A percentile compares a stretch with the other conserved stretches of the same genome.
Evolutionary conservation across 257 asterid genomes (phyloP).

Genomic region (Fraxinus americana): DNA sequence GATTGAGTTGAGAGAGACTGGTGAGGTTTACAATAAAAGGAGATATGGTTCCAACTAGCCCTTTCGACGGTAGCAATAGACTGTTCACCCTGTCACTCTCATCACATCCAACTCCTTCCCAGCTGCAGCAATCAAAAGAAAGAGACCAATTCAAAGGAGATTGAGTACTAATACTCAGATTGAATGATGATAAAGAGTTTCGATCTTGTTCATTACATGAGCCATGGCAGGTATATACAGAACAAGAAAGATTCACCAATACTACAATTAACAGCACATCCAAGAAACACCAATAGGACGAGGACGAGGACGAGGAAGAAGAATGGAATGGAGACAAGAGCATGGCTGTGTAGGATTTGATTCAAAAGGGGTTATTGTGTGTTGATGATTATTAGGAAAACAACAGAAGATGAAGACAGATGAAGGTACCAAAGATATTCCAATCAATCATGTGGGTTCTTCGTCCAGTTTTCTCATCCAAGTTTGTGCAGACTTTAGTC

Average conservation of each 20-base stretch:
- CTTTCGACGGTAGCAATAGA: constrained; percentile 66
- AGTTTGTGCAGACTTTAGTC: constrained; percentile 57
- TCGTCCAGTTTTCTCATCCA: constrained; percentile 34
- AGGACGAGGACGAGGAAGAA: constrained; percentile 9
- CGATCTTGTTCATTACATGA: constrained; percentile 57
- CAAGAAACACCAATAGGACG: constrained; percentile 22
- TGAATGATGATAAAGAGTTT: constrained; percentile 52
- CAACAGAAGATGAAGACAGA: constrained; percentile 37
- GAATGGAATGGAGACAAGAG: constrained; percentile 35
- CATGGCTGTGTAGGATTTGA: constrained; percentile 48
- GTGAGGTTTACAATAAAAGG: constrained; percentile 55
- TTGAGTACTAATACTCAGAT: constrained; percentile 35
- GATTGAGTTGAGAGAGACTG: constrained; percentile 55
- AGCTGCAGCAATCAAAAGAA: constrained; percentile 67
- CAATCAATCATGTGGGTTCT: constrained; percentile 53
- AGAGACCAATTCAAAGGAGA: constrained; percentile 67
- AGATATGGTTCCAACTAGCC: constrained; percentile 56
- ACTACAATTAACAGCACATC: constrained; percentile 29
- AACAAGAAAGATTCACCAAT: constrained; percentile 26
- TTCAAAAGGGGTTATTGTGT: constrained; percentile 33
- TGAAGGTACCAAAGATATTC: constrained; percentile 42
- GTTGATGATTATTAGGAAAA: constrained; percentile 43
- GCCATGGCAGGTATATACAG: constrained; percentile 40
- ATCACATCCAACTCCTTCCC: constrained; percentile 91
- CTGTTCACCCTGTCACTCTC: constrained; percentile 48